Evolutionary conservation across 202 grass and related monocot genomes (phyloP).

Genomic region (Eragrostis tef): DNA sequence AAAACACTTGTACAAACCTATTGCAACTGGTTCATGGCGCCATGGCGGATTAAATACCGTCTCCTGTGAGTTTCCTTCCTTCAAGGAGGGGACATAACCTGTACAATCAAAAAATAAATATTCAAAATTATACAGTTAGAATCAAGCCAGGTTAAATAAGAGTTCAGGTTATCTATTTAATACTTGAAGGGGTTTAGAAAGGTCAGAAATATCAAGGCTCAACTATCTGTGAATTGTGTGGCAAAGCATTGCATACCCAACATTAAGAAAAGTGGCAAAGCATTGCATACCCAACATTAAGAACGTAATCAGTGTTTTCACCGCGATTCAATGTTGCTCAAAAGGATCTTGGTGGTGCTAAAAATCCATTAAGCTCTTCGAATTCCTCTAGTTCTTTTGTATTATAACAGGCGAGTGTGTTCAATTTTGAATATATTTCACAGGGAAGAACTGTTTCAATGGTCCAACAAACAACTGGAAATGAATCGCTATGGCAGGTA

Average conservation of each 20-base stretch:
- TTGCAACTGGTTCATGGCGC: slow-evolving; percentile 74
- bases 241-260: too few relatives aligned
- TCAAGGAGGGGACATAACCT: slow-evolving; percentile 87
- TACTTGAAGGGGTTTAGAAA: slow-evolving; percentile 1
- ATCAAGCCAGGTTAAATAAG: slow-evolving; percentile 20
- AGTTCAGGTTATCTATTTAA: slow-evolving; percentile 1
- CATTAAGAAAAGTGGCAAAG: too few relatives aligned
- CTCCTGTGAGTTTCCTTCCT: slow-evolving; percentile 95
- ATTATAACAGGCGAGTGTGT: neutral
- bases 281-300: too few relatives aligned
- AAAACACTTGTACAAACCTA: slow-evolving; percentile 61
- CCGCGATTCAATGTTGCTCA: neutral
- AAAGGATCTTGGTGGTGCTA: neutral
- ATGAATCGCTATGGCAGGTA: neutral
- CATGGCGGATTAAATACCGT: slow-evolving; percentile 95
- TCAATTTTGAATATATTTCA: neutral
- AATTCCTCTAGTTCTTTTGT: neutral
- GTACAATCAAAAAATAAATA: slow-evolving; percentile 42
- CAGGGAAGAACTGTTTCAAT: slow-evolving; percentile 29
- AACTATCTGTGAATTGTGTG: neutral
- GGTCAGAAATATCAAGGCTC: neutral
- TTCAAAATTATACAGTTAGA: slow-evolving; percentile 20
- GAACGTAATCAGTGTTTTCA: neutral
- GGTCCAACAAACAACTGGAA: slow-evolving; percentile 15
- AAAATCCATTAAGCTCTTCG: neutral